Conservation (phyloP, 768 basidiomycete genomes). For the Naganishia randhawae region DNA sequence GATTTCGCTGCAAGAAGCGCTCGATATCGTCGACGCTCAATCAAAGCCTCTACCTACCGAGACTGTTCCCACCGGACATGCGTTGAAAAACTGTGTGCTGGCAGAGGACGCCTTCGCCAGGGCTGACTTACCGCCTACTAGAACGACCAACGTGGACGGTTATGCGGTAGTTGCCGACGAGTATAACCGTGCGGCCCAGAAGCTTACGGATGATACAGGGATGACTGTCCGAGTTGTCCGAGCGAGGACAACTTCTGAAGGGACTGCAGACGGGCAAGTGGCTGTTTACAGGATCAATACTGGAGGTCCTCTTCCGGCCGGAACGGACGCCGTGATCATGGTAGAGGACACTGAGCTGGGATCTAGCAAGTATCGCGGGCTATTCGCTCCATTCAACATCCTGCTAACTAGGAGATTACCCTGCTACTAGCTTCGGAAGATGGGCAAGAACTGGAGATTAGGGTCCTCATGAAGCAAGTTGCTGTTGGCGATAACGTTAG, state of each 20-base stretch:
- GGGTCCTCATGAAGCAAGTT: conserved; percentile 61
- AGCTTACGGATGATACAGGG: neutral
- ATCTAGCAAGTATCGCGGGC: conserved; percentile 19
- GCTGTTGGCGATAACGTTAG: conserved; percentile 69
- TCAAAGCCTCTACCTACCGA: conserved; percentile 30
- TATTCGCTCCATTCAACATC: too few relatives aligned
- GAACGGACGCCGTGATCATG: conserved; percentile 79
- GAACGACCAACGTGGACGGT: conserved; percentile 81
- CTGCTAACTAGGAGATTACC: neutral
- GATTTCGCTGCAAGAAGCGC: conserved; percentile 64
- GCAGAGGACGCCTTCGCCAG: conserved; percentile 70
- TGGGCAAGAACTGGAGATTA: conserved; percentile 68
- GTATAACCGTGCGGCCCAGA: neutral
- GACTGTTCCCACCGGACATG: conserved; percentile 51
- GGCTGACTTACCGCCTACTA: conserved; percentile 61
- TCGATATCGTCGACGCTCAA: conserved; percentile 58
- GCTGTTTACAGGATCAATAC: conserved; percentile 74
- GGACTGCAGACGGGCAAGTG: neutral
- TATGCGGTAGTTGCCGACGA: conserved; percentile 60
- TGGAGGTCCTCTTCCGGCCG: conserved; percentile 71
- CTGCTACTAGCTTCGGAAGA: conserved; percentile 47
- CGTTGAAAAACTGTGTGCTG: conserved; percentile 66
- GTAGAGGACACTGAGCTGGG: conserved; percentile 80
- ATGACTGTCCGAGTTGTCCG: conserved; percentile 28
- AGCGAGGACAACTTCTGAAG: neutral